Evolutionary conservation across 78 protist genomes (phyloP), one percentile per base, ranked within the genome.

Genomic region (Blattamonas nauphoetae): DNA sequence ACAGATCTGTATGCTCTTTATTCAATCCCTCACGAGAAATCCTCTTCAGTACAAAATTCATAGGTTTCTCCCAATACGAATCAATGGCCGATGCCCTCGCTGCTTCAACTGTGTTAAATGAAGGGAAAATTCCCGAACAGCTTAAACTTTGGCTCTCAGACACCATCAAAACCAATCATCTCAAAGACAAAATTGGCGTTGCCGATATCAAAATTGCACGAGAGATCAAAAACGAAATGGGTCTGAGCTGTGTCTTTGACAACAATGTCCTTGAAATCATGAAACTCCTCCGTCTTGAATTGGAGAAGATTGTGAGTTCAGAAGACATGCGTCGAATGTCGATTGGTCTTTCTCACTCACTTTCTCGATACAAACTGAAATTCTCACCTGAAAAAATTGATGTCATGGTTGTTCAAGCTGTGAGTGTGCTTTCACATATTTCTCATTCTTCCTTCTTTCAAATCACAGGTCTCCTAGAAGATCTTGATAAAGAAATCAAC

Each of bases 341-440:
- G 1, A 94, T 97, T 42, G 99, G 98, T 90, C 91, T 98, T 6
- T 88, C 98, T 41, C 99, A 98, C 92, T 80, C 88, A 1, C 94
- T 96, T 46, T 92, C 96, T 1, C 89, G 99, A 41, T 96, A 93
- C 93, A 95, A 95, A 90, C 90, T 98, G 84, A 95, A 96, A 92
- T 98, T 98, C 94, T 87, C 94, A 80, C 96, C 98, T n/a, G 98
- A 98, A 82, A 96, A 96, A 92, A 96, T 98, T 42, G 99, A 98
- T 89, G 93, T 96, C 42, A 96, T 96, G 98, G 94, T 98, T 78
- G 95, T 98, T 42, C 99, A 98, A 91, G 98, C 99, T 55, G 93
- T 98, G 83, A 82, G 95, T 92, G n/a, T 1, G 93, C 6, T 79
- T 79, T 6, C 43, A 6, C 4, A 6, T 38, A 5, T 5, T 79